Conservation (phyloP, 805 yeast genomes). For the Komagataella mondaviorum region DNA sequence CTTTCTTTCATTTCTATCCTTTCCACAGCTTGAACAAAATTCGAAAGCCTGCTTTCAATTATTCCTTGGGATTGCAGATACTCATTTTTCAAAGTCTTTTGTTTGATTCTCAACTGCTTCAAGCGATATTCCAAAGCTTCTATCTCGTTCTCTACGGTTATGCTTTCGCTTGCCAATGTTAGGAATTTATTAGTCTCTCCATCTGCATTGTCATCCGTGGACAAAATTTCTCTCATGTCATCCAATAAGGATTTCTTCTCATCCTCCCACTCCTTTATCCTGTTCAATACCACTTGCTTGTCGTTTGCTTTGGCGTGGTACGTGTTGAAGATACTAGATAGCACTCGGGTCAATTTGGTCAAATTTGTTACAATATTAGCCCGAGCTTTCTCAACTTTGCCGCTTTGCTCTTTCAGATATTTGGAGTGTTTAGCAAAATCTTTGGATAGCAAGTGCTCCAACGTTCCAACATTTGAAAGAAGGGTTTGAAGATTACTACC, state of each 20-base stretch:
- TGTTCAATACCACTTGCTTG: not conserved
- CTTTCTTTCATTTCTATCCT: constrained; percentile 6
- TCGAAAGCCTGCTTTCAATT: constrained; percentile 32
- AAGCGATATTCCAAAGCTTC: constrained; percentile 22
- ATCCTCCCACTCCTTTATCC: not conserved
- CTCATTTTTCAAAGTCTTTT: constrained; percentile 21
- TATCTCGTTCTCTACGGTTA: constrained; percentile 17
- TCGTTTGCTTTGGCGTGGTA: not conserved
- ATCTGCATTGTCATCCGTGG: not conserved
- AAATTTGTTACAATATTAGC: not conserved
- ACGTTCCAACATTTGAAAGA: not conserved
- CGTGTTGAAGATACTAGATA: not conserved
- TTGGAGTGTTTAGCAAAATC: not conserved
- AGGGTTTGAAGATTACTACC: not conserved
- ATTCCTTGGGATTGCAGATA: constrained; percentile 33
- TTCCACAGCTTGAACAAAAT: constrained; percentile 23
- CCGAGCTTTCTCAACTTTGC: not conserved
- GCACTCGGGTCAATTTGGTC: not conserved
- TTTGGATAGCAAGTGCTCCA: not conserved
- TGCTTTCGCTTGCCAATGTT: not conserved
- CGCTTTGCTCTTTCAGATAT: not conserved
- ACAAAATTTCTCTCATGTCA: not conserved
- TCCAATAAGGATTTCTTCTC: not conserved
- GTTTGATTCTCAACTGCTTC: constrained; percentile 17
- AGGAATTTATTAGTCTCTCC: not conserved